Base-by-base conservation (phyloP, 2,329 filamentous ascomycete genomes). In the Paracorniculantispora psalliotae region DNA sequence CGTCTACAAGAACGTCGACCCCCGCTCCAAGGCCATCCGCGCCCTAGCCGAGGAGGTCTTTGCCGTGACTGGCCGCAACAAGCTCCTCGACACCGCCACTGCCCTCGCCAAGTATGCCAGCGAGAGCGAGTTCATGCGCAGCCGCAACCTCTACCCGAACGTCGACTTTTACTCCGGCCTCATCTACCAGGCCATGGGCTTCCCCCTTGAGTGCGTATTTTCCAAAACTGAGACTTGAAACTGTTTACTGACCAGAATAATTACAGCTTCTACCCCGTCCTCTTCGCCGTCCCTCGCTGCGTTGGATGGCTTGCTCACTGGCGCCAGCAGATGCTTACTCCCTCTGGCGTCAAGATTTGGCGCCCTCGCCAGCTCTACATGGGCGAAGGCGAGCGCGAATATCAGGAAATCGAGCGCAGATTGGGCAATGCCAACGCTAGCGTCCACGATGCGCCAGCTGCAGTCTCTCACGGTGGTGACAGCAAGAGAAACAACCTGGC, bases 1-100 rank as follows among this genome's bases (percentile, higher is more conserved):
- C 23, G 76, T 81, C 25, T 82, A 82, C 69, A 78, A 80, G 64
- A 81, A 79, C 63, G 76, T 79, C 0, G 81, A 83, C 61, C 81
- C 81, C 4, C 76, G 81, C 3, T 78, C 75, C 12, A 79, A 73
- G 6, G 77, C 77, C 35, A 80, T 83, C 61, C 72, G 75, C 5
- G 68, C 75, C 61, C 73, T 81, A 1, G 78, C 79, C 33, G 77
- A 80, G 57, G 72, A 77, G 61, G 78, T 81, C 21, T 81, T 81
- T 66, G 68, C 72, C 47, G 77, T 80, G 26, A 80, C 78, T 1
- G 78, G 78, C 4, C 72, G 78, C n/a, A 80, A 81, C 68, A 71
- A 77, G 66, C 72, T 81, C 7, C 75, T 81, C 41, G 78, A 81
- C 63, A 80, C 79, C 0, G 78, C 78, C 6, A 67, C 77, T 5